Evolutionary conservation across 176 grass and related monocot species (phyloP).

Genomic region (Cenchrus fungigraminus): DNA sequence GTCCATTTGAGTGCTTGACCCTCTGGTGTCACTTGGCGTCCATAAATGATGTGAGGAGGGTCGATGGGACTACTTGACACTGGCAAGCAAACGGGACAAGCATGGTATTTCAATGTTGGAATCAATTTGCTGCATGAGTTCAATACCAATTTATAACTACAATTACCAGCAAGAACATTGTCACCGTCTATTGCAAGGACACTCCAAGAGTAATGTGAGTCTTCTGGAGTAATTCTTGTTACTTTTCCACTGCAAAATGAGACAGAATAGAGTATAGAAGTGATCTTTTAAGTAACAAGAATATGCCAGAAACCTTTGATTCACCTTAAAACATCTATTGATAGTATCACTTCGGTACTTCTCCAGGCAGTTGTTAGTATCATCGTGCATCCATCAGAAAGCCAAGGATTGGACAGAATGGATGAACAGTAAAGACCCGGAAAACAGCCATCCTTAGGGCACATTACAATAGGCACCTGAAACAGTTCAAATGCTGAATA

Average conservation of each 20-base stretch:
- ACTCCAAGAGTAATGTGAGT: slow-evolving; percentile 80
- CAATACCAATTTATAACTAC: neutral
- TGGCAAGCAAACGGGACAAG: slow-evolving; percentile 15
- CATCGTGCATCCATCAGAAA: slow-evolving; percentile 75
- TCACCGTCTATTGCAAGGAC: slow-evolving; percentile 67
- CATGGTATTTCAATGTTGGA: neutral
- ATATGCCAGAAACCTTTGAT: slow-evolving; percentile 4
- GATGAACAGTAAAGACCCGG: slow-evolving; percentile 81
- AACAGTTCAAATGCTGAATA: slow-evolving; percentile 4
- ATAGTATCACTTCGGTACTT: slow-evolving; percentile 78
- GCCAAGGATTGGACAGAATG: slow-evolving; percentile 78
- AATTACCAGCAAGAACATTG: slow-evolving; percentile 79
- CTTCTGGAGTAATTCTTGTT: slow-evolving; percentile 58
- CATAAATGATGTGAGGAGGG: slow-evolving; percentile 80
- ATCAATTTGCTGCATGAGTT: slow-evolving; percentile 1
- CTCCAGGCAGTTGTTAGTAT: slow-evolving; percentile 79
- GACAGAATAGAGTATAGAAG: neutral
- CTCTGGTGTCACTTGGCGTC: slow-evolving; percentile 19
- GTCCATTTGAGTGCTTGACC: slow-evolving; percentile 48
- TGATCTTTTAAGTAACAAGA: slow-evolving; percentile 18
- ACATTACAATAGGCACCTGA: slow-evolving; percentile 83
- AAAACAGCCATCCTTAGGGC: slow-evolving; percentile 67
- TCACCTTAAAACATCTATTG: slow-evolving; percentile 79
- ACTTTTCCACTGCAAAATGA: slow-evolving; percentile 68
- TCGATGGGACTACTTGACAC: slow-evolving; percentile 82